Conservation (phyloP, 1,139 yeast species). For the Oligophagozyma castellii region DNA sequence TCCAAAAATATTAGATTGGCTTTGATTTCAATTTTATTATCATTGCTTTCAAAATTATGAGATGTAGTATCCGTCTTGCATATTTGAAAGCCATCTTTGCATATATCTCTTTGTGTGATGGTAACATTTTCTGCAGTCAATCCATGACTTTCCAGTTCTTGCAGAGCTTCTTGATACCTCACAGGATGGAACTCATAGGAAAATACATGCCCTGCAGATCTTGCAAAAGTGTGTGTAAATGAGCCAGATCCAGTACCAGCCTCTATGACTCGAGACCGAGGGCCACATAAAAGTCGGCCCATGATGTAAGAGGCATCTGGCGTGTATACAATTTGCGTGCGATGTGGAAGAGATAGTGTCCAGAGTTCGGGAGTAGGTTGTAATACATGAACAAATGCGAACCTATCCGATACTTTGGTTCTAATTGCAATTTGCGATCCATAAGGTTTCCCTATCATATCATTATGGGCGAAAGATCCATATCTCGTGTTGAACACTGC, state of each 20-base stretch:
- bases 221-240: constrained; percentile 82
- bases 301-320: constrained; percentile 88
- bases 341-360: constrained; percentile 88
- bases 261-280: constrained; percentile 75
- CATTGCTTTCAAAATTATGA: constrained; percentile 14
- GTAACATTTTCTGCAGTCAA: constrained; percentile 35
- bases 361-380: constrained; percentile 94
- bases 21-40: constrained; percentile 25
- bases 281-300: constrained; percentile 60
- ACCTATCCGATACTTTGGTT: constrained; percentile 37
- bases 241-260: constrained; percentile 99
- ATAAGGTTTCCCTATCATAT: constrained; percentile 68
- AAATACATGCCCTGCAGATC: constrained; percentile 68
- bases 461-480: constrained; percentile 73
- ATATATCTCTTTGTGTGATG: constrained; percentile 86
- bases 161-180: constrained; percentile 62
- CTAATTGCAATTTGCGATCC: constrained; percentile 77
- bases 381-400: constrained; percentile 76
- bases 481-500: constrained; percentile 66
- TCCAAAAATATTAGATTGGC: constrained; percentile 79
- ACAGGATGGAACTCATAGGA: constrained; percentile 88
- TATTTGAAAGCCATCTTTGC: constrained; percentile 68
- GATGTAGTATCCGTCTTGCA: constrained; percentile 25
- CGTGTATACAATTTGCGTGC: constrained; percentile 95
- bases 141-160: constrained; percentile 65